These are phyloP conservation scores for Tricholoma saponaceum DNA, from an alignment of 768 basidiomycete genomes.

Conservation along the genomic window DNA sequence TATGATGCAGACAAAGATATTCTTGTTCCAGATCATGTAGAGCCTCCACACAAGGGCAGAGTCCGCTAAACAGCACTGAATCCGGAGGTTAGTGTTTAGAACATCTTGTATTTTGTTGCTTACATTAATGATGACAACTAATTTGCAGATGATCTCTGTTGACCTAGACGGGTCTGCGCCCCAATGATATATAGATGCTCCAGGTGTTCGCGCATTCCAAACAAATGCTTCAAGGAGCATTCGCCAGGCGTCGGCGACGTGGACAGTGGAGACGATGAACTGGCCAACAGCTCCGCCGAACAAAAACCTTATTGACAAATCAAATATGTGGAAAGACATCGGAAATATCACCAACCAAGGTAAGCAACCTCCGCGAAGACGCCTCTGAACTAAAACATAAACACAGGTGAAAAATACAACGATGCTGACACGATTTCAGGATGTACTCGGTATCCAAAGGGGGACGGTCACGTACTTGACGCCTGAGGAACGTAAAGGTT, in stretches of 20 bases:
- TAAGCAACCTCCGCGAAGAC: background rate
- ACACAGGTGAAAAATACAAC: slow-evolving; percentile 11
- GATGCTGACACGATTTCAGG: background rate
- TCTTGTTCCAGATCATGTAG: slow-evolving; percentile 16
- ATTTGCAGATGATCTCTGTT: background rate
- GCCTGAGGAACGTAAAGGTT: background rate
- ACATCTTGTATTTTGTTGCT: background rate
- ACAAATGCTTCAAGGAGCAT: slow-evolving; percentile 10
- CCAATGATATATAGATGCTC: background rate
- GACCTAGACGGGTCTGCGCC: background rate
- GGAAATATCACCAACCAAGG: slow-evolving; percentile 1
- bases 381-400: slow-evolving; percentile 9
- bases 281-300: slow-evolving; percentile 7
- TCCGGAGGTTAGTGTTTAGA: background rate
- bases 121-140: slow-evolving; percentile 6
- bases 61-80: slow-evolving; percentile 14
- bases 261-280: slow-evolving; percentile 13
- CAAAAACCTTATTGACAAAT: slow-evolving; percentile 9
- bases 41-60: slow-evolving; percentile 17
- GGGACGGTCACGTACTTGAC: background rate
- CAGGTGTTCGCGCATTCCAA: background rate
- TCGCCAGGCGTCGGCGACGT: slow-evolving; percentile 6
- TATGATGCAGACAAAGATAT: slow-evolving; percentile 1
- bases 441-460: background rate
- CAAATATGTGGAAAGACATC: background rate